These are phyloP conservation scores for Solanum piurae DNA, from an alignment of 257 asterid species.

Conservation along the genomic window DNA sequence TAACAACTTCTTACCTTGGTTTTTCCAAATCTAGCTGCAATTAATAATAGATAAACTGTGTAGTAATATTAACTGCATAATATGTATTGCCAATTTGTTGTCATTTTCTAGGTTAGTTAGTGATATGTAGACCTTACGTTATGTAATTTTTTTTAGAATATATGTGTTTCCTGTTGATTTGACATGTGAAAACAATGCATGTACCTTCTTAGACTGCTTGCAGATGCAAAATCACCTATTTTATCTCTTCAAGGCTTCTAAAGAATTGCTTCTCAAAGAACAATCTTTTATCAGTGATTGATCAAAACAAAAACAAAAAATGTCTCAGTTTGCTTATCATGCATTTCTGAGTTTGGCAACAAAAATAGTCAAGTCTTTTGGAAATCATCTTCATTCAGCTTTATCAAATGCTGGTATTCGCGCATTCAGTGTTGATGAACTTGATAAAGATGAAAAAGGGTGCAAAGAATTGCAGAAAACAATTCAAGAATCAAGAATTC, in stretches of 20 bases:
- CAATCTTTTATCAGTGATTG: background rate
- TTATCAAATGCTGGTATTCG: background rate
- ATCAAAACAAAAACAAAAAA: background rate
- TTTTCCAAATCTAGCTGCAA: background rate
- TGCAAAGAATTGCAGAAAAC: background rate
- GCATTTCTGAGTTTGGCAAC: background rate
- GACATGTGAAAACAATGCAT: background rate
- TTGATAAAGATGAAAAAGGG: background rate
- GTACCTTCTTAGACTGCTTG: background rate
- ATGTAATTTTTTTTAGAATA: background rate
- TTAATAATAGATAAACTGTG: background rate
- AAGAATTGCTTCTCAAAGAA: background rate
- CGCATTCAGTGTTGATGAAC: conserved; percentile 1
- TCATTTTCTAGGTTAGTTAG: background rate
- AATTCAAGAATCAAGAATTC: background rate
- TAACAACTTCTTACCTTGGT: background rate
- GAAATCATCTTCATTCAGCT: background rate
- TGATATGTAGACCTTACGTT: background rate
- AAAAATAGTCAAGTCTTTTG: background rate
- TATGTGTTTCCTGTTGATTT: background rate
- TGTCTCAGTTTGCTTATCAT: background rate
- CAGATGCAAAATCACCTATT: background rate
- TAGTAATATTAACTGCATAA: background rate
- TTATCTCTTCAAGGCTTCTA: background rate
- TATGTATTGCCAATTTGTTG: background rate